Conservation (phyloP, 352 stramenopile species). For the Phytopythium sindhum region DNA sequence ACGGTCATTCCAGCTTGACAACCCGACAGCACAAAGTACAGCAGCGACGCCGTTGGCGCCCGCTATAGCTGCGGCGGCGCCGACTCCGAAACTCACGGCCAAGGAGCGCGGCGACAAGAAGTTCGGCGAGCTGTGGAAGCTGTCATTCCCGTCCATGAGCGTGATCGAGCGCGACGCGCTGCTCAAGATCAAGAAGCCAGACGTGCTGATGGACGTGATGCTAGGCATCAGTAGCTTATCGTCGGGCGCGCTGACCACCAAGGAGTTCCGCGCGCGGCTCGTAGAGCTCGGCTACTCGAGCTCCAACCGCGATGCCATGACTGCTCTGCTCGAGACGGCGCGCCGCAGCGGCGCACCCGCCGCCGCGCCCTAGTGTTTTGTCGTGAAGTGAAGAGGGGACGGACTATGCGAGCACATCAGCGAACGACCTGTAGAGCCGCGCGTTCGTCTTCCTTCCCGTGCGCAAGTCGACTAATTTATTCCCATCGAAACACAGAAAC, state of each 20-base stretch:
- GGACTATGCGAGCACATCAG: too few relatives aligned
- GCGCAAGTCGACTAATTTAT: constrained; percentile 29
- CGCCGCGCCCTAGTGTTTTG: not conserved
- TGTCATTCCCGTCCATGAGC: constrained; percentile 74
- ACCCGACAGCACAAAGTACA: not conserved
- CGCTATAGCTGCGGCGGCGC: constrained; percentile 26
- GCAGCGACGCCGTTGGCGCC: constrained; percentile 3
- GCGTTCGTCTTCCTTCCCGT: not conserved
- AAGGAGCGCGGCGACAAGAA: constrained; percentile 33
- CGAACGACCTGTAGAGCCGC: too few relatives aligned
- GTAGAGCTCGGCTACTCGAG: constrained; percentile 62
- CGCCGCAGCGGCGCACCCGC: constrained; percentile 12
- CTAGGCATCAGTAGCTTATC: constrained; percentile 78
- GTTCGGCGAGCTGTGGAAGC: constrained; percentile 70
- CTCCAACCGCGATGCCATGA: constrained; percentile 49
- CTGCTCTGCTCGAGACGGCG: constrained; percentile 52
- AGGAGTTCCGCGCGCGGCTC: constrained; percentile 52
- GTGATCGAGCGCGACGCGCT: constrained; percentile 58
- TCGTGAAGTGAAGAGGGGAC: not conserved
- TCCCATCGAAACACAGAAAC: constrained; percentile 1
- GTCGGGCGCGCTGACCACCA: constrained; percentile 52
- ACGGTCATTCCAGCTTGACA: constrained; percentile 49
- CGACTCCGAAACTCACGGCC: not conserved
- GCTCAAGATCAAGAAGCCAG: constrained; percentile 56
- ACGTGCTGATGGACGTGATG: constrained; percentile 74